These are phyloP conservation scores for Rhododendron williamsianum DNA, from an alignment of 148 eudicot genomes.

Conservation along the genomic window DNA sequence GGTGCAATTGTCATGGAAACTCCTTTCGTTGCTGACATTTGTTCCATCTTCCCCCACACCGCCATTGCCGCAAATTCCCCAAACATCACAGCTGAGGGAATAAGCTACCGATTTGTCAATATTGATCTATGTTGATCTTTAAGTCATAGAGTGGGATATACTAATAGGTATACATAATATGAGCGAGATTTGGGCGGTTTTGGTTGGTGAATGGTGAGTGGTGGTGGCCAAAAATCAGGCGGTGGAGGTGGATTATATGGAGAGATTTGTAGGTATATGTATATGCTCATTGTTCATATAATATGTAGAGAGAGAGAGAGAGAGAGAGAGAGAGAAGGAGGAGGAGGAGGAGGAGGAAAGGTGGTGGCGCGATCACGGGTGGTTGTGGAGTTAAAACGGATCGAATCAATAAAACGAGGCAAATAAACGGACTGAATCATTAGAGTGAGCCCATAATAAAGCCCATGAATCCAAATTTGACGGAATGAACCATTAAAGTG, in stretches of 20 bases:
- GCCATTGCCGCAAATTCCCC: background rate
- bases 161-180: background rate
- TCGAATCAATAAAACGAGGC: background rate
- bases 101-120: background rate
- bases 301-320: too few species aligned
- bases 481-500: background rate
- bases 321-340: too few species aligned
- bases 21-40: background rate
- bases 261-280: too few species aligned
- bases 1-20: background rate
- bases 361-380: too few species aligned
- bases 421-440: background rate
- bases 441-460: background rate
- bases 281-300: too few species aligned
- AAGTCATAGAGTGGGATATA: background rate
- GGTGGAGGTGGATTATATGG: background rate
- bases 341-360: too few species aligned
- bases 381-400: background rate
- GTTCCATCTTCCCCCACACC: background rate
- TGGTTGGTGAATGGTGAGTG: background rate
- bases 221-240: background rate
- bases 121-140: background rate
- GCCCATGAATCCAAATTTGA: background rate
- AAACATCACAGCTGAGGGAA: background rate
- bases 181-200: background rate